Evolutionary conservation across 1,284 basidiomycete species (phyloP).

Genomic region (Abortiporus biennis): DNA sequence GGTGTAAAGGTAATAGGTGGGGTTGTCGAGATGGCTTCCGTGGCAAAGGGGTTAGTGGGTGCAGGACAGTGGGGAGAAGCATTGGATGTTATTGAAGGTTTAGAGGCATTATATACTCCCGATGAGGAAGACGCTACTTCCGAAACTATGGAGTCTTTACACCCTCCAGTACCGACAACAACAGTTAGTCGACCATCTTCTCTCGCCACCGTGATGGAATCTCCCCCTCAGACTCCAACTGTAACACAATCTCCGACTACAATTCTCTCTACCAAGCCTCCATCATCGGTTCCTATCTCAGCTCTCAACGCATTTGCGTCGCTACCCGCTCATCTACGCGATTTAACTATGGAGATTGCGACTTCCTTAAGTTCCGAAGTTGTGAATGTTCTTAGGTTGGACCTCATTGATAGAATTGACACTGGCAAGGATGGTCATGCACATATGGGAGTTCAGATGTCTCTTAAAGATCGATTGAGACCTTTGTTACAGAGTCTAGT

Average conservation of each 20-base stretch:
- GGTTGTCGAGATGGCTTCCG: conserved; percentile 69
- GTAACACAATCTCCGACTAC: conserved; percentile 8
- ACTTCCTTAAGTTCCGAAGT: conserved; percentile 77
- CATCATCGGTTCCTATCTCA: conserved; percentile 43
- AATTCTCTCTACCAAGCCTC: conserved; percentile 9
- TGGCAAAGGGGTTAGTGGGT: conserved; percentile 66
- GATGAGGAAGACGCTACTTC: conserved; percentile 5
- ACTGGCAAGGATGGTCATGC: conserved; percentile 16
- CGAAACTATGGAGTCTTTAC: conserved; percentile 8
- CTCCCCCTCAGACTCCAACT: conserved; percentile 22
- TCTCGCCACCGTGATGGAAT: conserved; percentile 26
- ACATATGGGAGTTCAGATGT: conserved; percentile 25
- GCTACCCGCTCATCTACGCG: conserved; percentile 62
- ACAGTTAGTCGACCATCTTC: conserved; percentile 16
- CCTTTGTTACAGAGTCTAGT: conserved; percentile 74
- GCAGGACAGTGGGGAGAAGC: conserved; percentile 86
- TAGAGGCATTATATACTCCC: conserved; percentile 63
- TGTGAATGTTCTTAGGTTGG: conserved; percentile 60
- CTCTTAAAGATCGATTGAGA: conserved; percentile 54
- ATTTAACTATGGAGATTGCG: conserved; percentile 68
- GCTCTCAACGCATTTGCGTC: conserved; percentile 64
- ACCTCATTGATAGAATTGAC: conserved; percentile 53
- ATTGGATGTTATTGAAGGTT: conserved; percentile 68
- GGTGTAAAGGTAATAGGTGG: conserved; percentile 64
- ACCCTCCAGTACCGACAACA: too few species aligned